phyloP scores from a whole-genome alignment of 2,329 filamentous ascomycete species.

The Gaeumannomyces tritici region DNA sequence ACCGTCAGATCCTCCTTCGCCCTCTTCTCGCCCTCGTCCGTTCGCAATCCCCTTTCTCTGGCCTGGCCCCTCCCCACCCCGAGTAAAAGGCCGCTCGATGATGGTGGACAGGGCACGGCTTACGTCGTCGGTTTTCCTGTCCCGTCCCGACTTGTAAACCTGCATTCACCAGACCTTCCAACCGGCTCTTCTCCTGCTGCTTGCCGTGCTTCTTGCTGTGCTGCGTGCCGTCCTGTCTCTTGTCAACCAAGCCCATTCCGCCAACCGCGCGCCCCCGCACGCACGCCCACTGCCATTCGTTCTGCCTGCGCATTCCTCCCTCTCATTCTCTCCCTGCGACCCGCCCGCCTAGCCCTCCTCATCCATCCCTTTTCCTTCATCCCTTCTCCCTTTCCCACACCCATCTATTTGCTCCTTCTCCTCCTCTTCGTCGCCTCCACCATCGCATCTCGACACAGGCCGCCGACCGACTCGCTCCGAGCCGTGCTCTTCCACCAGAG shows the following conservation, averaged over 20 bases:
- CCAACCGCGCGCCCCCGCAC: constrained; percentile 6
- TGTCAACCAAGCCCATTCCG: constrained; percentile 6
- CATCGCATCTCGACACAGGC: not conserved
- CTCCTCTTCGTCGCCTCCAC: not conserved
- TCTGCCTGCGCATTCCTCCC: constrained; percentile 2
- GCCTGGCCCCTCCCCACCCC: not conserved
- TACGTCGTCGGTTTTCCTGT: constrained; percentile 6
- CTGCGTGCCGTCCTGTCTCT: not conserved
- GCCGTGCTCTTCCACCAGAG: not conserved
- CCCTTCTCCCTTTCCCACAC: constrained; percentile 2
- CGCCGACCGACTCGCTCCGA: not conserved
- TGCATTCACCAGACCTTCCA: not conserved
- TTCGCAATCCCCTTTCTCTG: not conserved
- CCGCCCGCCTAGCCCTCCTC: not conserved
- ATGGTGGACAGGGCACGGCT: constrained; percentile 1
- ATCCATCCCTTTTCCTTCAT: not conserved
- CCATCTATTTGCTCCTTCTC: constrained; percentile 1
- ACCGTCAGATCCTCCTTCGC: not conserved
- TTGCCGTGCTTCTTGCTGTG: too few relatives aligned
- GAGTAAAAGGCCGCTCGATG: constrained; percentile 5
- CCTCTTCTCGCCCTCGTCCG: not conserved
- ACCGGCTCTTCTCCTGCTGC: not conserved
- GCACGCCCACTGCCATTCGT: constrained; percentile 1
- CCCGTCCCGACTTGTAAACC: not conserved
- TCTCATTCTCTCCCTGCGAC: not conserved